phyloP scores from a whole-genome alignment of 306 rosid genomes.

The Urtica urens region DNA sequence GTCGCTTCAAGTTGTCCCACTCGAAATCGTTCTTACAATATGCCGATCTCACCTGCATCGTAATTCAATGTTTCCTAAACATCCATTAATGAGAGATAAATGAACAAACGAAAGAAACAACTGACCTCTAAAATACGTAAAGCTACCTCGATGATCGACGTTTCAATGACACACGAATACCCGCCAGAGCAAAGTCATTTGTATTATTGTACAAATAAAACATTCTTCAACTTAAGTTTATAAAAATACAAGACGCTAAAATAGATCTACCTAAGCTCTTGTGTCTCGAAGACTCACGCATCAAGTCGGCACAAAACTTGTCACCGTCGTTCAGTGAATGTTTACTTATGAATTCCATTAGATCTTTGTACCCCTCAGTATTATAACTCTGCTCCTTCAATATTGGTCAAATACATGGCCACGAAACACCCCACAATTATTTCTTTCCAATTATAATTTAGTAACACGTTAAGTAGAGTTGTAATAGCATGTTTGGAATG shows the following conservation, averaged over 20 bases:
- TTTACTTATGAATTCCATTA: slow-evolving; percentile 59
- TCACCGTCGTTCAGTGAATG: slow-evolving; percentile 82
- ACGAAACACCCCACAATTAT: neutral
- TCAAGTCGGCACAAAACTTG: slow-evolving; percentile 67
- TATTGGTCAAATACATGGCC: neutral
- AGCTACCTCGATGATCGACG: slow-evolving; percentile 42
- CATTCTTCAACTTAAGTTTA: no score
- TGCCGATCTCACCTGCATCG: slow-evolving; percentile 67
- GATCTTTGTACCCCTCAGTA: slow-evolving; percentile 66
- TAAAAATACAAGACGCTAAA: no score
- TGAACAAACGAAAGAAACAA: slow-evolving; percentile 1
- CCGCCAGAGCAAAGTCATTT: no score
- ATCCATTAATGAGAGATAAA: neutral
- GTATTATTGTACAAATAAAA: no score
- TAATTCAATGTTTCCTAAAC: neutral
- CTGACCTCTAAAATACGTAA: slow-evolving; percentile 80
- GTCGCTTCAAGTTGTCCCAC: slow-evolving; percentile 70
- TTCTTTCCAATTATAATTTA: neutral
- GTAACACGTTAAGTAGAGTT: no score
- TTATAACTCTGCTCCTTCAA: slow-evolving; percentile 57
- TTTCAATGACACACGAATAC: no score
- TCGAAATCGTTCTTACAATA: slow-evolving; percentile 81
- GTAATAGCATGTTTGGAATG: no score
- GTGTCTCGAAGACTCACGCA: slow-evolving; percentile 85
- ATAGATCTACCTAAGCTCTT: slow-evolving; percentile 55